Conservation (phyloP, 2,329 filamentous ascomycete species). For the Fusarium sp. region DNA sequence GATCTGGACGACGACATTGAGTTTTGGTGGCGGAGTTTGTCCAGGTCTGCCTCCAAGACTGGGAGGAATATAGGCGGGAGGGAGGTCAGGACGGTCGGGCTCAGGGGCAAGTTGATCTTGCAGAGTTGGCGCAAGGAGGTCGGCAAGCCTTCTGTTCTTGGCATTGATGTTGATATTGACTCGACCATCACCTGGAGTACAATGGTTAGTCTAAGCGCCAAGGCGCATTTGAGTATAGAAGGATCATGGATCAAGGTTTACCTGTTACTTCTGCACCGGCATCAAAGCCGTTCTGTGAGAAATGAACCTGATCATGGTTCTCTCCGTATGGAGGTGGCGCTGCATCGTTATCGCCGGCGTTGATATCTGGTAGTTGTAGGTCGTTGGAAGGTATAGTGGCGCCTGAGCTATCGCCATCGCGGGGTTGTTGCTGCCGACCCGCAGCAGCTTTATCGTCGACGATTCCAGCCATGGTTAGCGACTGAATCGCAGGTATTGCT, state of each 20-base stretch:
- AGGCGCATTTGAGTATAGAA: neutral
- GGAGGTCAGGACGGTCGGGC: slow-evolving; percentile 58
- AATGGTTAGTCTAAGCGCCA: slow-evolving; percentile 26
- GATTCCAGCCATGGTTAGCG: slow-evolving; percentile 43
- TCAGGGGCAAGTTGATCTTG: slow-evolving; percentile 66
- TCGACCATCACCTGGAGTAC: slow-evolving; percentile 73
- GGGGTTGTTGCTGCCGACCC: slow-evolving; percentile 33
- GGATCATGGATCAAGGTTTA: slow-evolving; percentile 40
- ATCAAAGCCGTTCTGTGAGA: slow-evolving; percentile 71
- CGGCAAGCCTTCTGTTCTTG: slow-evolving; percentile 72
- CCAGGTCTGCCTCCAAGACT: slow-evolving; percentile 72
- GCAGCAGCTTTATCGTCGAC: slow-evolving; percentile 46
- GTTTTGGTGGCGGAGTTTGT: slow-evolving; percentile 65
- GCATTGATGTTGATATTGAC: slow-evolving; percentile 84
- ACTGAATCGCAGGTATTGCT: neutral
- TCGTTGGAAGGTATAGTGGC: slow-evolving; percentile 53
- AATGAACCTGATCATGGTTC: slow-evolving; percentile 64
- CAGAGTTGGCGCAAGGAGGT: slow-evolving; percentile 74
- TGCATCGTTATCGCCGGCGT: slow-evolving; percentile 52
- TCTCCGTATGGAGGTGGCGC: slow-evolving; percentile 70
- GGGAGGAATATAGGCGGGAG: slow-evolving; percentile 78
- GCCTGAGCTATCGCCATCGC: slow-evolving; percentile 23
- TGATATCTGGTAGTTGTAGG: slow-evolving; percentile 56
- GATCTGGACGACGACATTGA: slow-evolving; percentile 80
- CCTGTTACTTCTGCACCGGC: slow-evolving; percentile 70